A percentile compares a stretch with the other conserved stretches of the same genome.
phyloP scores from a whole-genome alignment of 2,329 filamentous ascomycete species.

The Orbilia oligospora region DNA sequence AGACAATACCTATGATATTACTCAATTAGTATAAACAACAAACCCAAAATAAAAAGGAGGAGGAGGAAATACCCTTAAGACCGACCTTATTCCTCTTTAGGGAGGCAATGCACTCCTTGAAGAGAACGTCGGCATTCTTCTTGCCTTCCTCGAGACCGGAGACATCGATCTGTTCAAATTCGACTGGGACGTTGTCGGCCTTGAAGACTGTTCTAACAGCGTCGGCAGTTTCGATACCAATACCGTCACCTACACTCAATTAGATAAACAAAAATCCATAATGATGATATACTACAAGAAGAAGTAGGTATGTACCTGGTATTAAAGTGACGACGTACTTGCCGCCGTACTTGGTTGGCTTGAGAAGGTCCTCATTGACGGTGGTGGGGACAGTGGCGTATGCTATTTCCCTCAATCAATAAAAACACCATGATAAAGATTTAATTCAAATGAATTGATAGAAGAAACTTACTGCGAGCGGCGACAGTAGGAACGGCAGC shows the following conservation, averaged over 20 bases:
- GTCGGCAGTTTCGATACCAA: constrained; percentile 97
- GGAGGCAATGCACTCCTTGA: constrained; percentile 94
- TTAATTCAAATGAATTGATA: neutral
- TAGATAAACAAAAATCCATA: neutral
- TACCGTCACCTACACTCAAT: constrained; percentile 78
- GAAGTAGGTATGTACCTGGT: constrained; percentile 75
- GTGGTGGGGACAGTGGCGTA: constrained; percentile 60
- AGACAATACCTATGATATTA: constrained; percentile 79
- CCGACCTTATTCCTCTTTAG: constrained; percentile 99
- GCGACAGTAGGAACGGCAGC: constrained; percentile 52
- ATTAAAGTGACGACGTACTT: constrained; percentile 99
- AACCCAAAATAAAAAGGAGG: neutral
- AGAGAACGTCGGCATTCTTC: constrained; percentile 92
- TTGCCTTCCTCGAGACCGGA: constrained; percentile 87
- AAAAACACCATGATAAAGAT: neutral
- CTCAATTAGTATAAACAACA: neutral
- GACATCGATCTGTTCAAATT: constrained; percentile 98
- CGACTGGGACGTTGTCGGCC: constrained; percentile 97
- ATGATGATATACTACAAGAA: neutral
- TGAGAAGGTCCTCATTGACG: constrained; percentile 82
- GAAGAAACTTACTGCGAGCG: constrained; percentile 33
- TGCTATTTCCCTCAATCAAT: constrained; percentile 38
- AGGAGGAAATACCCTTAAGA: constrained; percentile 78
- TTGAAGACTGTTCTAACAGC: constrained; percentile 99
- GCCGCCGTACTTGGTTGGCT: constrained; percentile 97